Evolutionary conservation across 768 basidiomycete species (phyloP).

Genomic region (Holtermannia corniformis): DNA sequence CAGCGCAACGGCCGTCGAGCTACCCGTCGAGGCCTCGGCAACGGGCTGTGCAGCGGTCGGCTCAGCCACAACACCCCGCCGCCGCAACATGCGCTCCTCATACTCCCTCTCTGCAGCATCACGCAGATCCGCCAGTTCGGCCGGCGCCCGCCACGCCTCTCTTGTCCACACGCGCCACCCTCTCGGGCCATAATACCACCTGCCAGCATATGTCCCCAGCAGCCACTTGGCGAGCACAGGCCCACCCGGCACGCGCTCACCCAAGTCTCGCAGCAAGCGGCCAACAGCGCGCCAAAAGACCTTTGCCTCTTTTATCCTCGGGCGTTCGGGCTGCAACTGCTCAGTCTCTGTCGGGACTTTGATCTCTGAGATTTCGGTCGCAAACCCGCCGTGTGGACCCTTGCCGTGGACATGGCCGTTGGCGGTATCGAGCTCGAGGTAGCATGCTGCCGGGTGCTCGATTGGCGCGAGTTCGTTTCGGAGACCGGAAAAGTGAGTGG

Average conservation of each 20-base stretch:
- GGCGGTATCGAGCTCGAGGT: slow-evolving; percentile 18
- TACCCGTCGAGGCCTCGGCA: neutral
- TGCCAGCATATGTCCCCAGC: slow-evolving; percentile 2
- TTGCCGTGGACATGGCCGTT: slow-evolving; percentile 11
- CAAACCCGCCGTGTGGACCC: slow-evolving; percentile 15
- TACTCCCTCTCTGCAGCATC: neutral
- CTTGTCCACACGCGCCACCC: slow-evolving; percentile 28
- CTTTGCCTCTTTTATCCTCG: slow-evolving; percentile 7
- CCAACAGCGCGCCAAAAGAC: slow-evolving; percentile 18
- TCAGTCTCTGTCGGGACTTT: slow-evolving; percentile 11
- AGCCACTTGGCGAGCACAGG: slow-evolving; percentile 3
- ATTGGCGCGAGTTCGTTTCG: slow-evolving; percentile 27
- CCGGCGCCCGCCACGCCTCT: slow-evolving; percentile 21
- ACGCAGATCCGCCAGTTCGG: neutral
- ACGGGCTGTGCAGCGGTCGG: neutral
- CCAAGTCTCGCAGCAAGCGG: neutral
- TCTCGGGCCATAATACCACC: slow-evolving; percentile 37
- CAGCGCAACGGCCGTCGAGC: slow-evolving; percentile 6
- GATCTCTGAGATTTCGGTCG: slow-evolving; percentile 28
- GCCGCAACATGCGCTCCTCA: neutral
- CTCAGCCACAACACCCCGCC: neutral
- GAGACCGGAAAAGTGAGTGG: slow-evolving; percentile 31
- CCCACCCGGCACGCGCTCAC: slow-evolving; percentile 16
- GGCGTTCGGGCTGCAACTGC: neutral
- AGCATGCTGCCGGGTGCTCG: slow-evolving; percentile 17